Base-by-base conservation (phyloP, 352 stramenopile genomes). In the Globisporangium paddicum region DNA sequence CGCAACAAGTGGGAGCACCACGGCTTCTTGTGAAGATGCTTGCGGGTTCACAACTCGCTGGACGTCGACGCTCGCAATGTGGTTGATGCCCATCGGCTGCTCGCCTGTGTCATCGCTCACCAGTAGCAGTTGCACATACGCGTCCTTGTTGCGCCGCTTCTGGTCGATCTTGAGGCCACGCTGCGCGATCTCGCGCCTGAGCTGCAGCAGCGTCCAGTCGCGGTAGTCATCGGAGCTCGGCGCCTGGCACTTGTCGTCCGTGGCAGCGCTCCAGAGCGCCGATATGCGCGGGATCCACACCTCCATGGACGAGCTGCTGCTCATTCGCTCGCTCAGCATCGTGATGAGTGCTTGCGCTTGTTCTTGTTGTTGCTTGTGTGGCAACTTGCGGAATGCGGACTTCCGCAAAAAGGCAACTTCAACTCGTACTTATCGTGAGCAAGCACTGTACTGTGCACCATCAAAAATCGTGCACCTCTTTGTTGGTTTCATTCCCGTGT, bases 181-280 rank as follows among this genome's bases (percentile, higher is more conserved):
- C 63, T 81, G 60, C 32, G 69, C 74, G 53, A 84, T 81, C 72
- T 84, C 74, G 23, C 67, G 67, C 61, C 81, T 84, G 23, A 84
- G 61, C 53, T 84, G 74, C 72, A 59, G 62, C 21, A 81, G 67
- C 34, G 67, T 69, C 74, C 74, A 84, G 25, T 79, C 63, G 34
- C 70, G 72, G 63, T 84, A 84, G 53, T 84, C 72, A 51, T 84
- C 72, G n/a, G 74, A 84, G 37, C 57, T 65, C 25, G 74, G 74
- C 3, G 72, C 60, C 5, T 69, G 66, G 50, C 74, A 84, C 45
- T 55, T 60, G 16, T 75, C 65, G 53, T 84, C 74, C 18, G 67
- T 62, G 52, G 69, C 64, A 9, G 74, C 74, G 3, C 69, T 79
- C 74, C 74, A 84, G 58, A 77, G 53, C 42, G 41, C 57, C 10